phyloP scores from a whole-genome alignment of 2,329 filamentous ascomycete genomes.

The Hypoxylon sp. region DNA sequence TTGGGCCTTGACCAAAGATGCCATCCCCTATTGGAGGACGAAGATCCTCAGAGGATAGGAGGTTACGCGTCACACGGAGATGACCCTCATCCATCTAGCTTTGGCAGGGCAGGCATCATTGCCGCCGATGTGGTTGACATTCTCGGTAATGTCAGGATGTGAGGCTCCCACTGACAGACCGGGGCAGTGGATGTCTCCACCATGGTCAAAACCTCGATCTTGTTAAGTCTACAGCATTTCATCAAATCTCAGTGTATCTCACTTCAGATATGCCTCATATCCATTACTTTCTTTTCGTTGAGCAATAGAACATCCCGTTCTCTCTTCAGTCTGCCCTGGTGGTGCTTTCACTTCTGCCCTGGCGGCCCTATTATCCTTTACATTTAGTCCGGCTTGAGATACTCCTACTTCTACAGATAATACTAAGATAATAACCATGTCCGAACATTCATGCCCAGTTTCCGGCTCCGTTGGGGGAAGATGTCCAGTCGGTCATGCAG shows the following conservation, averaged over 20 bases:
- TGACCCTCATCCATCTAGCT: slow-evolving; percentile 24
- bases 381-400: slow-evolving; percentile 22
- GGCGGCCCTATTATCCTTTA: slow-evolving; percentile 37
- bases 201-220: slow-evolving; percentile 25
- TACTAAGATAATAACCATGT: slow-evolving; percentile 40
- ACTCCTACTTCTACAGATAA: slow-evolving; percentile 23
- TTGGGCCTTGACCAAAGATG: slow-evolving; percentile 28
- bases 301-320: slow-evolving; percentile 13
- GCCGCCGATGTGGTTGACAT: slow-evolving; percentile 7
- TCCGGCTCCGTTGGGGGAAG: slow-evolving; percentile 41
- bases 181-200: slow-evolving; percentile 29
- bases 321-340: slow-evolving; percentile 39
- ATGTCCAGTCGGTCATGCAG: slow-evolving; percentile 49
- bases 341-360: slow-evolving; percentile 43
- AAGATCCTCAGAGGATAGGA: slow-evolving; percentile 16
- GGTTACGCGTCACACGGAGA: slow-evolving; percentile 35
- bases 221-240: slow-evolving; percentile 23
- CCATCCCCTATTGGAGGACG: slow-evolving; percentile 19
- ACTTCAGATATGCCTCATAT: slow-evolving; percentile 14
- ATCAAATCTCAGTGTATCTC: slow-evolving; percentile 21
- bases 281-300: slow-evolving; percentile 2
- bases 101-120: slow-evolving; percentile 11
- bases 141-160: slow-evolving; percentile 9
- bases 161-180: slow-evolving; percentile 15
- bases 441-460: slow-evolving; percentile 44